A percentile compares a stretch with the other conserved stretches of the same genome.
phyloP scores from a whole-genome alignment of 257 asterid species.

The Ocimum tenuiflorum region DNA sequence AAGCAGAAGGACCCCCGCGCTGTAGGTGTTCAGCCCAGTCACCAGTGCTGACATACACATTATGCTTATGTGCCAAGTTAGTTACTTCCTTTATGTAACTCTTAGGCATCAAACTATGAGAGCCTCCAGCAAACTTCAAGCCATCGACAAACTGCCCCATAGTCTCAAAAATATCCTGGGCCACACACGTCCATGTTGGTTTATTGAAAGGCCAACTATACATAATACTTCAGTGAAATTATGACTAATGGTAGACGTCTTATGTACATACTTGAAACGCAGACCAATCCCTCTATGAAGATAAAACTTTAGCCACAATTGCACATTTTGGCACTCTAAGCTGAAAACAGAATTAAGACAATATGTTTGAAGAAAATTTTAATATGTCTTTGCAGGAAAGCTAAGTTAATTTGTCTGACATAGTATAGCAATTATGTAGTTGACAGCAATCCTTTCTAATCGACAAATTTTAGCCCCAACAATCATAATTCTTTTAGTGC shows the following conservation, averaged over 20 bases:
- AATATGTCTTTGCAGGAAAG: neutral
- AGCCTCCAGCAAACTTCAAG: conserved; percentile 74
- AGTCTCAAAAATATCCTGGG: conserved; percentile 71
- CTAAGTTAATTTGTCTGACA: neutral
- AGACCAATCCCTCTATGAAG: neutral
- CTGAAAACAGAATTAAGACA: neutral
- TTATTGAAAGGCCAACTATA: neutral
- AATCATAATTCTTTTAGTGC: neutral
- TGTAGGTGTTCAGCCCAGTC: conserved; percentile 66
- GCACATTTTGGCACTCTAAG: neutral
- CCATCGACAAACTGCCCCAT: conserved; percentile 92
- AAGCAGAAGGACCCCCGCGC: conserved; percentile 60
- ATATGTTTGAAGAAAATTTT: neutral
- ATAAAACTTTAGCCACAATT: neutral
- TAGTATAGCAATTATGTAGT: neutral
- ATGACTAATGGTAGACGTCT: too few species aligned
- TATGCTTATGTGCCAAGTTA: conserved; percentile 67
- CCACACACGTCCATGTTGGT: neutral
- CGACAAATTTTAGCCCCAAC: neutral
- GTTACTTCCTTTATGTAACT: conserved; percentile 60
- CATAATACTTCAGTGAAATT: neutral
- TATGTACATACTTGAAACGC: neutral
- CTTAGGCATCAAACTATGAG: conserved; percentile 61
- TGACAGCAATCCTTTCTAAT: neutral
- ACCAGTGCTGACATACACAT: conserved; percentile 76